Conservation (phyloP, 2,329 filamentous ascomycete genomes). For the Clonostachys chloroleuca region DNA sequence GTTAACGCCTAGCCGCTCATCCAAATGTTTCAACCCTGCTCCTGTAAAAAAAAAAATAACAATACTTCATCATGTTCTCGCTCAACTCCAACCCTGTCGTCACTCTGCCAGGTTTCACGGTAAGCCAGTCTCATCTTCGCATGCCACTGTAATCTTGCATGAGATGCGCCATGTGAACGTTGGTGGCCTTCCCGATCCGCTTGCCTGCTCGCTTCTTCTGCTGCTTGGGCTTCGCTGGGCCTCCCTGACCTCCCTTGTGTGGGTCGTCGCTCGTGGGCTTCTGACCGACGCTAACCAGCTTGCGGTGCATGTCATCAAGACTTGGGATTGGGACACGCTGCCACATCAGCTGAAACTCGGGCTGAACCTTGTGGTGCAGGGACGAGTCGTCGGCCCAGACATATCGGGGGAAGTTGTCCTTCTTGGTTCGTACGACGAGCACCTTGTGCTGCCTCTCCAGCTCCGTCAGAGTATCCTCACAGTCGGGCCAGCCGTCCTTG, state of each 20-base stretch:
- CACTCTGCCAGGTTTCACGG: too few relatives aligned
- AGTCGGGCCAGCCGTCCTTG: constrained; percentile 92
- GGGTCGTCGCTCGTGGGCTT: constrained; percentile 83
- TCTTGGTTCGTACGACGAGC: constrained; percentile 84
- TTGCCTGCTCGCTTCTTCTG: constrained; percentile 65
- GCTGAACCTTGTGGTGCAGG: constrained; percentile 70
- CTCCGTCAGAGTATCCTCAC: constrained; percentile 70
- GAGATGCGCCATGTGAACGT: constrained; percentile 80
- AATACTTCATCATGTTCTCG: not conserved
- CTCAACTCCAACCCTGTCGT: not conserved
- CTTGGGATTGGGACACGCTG: constrained; percentile 73
- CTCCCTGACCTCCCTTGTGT: constrained; percentile 29
- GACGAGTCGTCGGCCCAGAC: constrained; percentile 87
- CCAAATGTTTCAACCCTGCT: not conserved
- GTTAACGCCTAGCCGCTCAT: too few relatives aligned
- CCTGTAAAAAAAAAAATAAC: constrained; percentile 1
- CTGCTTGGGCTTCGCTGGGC: constrained; percentile 60
- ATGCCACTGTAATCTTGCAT: constrained; percentile 65
- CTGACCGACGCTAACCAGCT: constrained; percentile 72
- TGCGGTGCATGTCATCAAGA: constrained; percentile 70
- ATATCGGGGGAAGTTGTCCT: constrained; percentile 80
- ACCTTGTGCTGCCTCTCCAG: constrained; percentile 77
- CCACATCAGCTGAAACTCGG: constrained; percentile 83
- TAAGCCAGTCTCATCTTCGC: constrained; percentile 25
- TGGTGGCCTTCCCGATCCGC: constrained; percentile 76